These are phyloP conservation scores for Dissoconium aciculare DNA, from an alignment of 2,329 filamentous ascomycete species.

Conservation along the genomic window DNA sequence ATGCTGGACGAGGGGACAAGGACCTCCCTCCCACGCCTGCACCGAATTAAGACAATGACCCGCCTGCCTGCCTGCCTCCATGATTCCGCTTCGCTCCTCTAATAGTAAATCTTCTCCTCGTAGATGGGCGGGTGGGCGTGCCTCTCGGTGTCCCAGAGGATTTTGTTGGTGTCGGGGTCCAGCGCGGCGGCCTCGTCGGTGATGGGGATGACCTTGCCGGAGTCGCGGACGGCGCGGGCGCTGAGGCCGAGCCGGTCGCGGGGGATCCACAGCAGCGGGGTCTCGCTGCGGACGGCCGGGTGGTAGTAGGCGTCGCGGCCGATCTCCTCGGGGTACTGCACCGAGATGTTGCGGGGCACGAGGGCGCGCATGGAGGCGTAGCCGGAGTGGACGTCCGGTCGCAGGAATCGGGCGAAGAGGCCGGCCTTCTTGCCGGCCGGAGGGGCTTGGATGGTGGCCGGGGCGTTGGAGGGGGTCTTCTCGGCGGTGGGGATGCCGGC, in stretches of 20 bases:
- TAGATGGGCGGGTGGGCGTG: slow-evolving; percentile 44
- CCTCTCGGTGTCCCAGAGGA: slow-evolving; percentile 42
- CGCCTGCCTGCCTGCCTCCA: too few relatives aligned
- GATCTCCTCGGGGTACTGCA: slow-evolving; percentile 46
- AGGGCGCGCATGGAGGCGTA: slow-evolving; percentile 56
- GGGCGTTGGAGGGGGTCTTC: slow-evolving; percentile 15
- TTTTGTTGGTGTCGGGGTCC: slow-evolving; percentile 50
- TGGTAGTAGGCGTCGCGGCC: slow-evolving; percentile 59
- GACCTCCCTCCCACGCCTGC: too few relatives aligned
- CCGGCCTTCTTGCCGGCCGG: slow-evolving; percentile 31
- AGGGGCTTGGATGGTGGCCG: slow-evolving; percentile 18
- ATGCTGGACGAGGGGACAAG: too few relatives aligned
- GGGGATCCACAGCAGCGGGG: slow-evolving; percentile 73
- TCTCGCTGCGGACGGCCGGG: slow-evolving; percentile 47
- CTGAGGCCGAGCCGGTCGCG: slow-evolving; percentile 60
- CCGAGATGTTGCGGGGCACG: slow-evolving; percentile 45
- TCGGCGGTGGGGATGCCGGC: slow-evolving; percentile 11
- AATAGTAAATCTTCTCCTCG: slow-evolving; percentile 41
- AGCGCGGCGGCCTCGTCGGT: slow-evolving; percentile 63
- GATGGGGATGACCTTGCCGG: slow-evolving; percentile 56
- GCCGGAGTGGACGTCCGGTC: slow-evolving; percentile 61
- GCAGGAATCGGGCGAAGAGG: slow-evolving; percentile 54
- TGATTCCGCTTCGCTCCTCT: too few relatives aligned
- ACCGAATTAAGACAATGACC: too few relatives aligned
- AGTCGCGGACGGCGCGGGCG: slow-evolving; percentile 61